Evolutionary conservation across 2,329 filamentous ascomycete genomes (phyloP), one percentile per base, ranked within the genome.

Genomic region (Penicillium sp.): DNA sequence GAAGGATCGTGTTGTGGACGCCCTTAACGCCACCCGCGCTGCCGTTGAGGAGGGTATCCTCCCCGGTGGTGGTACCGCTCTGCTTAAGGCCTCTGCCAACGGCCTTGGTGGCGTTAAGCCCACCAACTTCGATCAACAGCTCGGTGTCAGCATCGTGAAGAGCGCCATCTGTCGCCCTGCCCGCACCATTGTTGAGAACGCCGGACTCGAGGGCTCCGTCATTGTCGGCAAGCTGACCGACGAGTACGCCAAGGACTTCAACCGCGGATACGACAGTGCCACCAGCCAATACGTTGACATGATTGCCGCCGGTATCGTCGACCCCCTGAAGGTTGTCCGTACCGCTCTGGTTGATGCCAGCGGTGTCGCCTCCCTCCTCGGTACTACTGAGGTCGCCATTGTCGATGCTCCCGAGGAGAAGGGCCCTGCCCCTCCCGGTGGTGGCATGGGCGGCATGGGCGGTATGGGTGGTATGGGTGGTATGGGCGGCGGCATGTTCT

Each of bases 1-100:
- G 91, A 99, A 99, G 87, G 94, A 99, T 78, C 91, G 94, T 76
- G 96, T 97, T 70, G 94, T 99, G 61, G 94, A 99, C 79, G 94
- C 94, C 58, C 83, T 99, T 61, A 99, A 99, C 79, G 94, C 94
- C 67, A 99, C 94, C 65, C 93, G 94, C 70, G 94, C 94, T 68
- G 94, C 94, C 71, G 94, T 99, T 65, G 94, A 99, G 85, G 92
- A 97, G 81, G 94, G 94, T 79, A 99, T 99, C 78, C 89, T 99
- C 65, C 94, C 94, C 67, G 94, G 94, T 82, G 94, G 94, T 85
- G 94, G 94, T 76, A 99, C 94, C 72, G 94, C 92, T 71, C 87
- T 99, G 50, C 89, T 99, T 79, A 99, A 99, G 88, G 94, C 94
- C 70, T 89, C 94, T 60, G 87, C 87, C 78, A 93, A 96, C 77